These are phyloP conservation scores for Nematocida parisii DNA, from an alignment of 371 early-diverging fungal genomes.

Conservation along the genomic window DNA sequence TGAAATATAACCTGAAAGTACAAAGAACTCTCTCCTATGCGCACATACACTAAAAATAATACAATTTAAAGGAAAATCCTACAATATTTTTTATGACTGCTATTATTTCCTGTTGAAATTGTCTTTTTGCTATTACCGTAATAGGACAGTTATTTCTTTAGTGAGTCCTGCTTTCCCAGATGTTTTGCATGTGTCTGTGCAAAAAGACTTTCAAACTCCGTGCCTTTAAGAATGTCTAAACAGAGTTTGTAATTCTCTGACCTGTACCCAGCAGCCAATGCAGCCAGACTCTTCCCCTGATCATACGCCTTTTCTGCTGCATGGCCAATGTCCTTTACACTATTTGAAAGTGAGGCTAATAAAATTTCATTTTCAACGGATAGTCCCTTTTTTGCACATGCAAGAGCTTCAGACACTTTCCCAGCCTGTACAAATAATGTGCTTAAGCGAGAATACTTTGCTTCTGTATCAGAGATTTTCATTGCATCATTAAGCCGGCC, in stretches of 20 bases:
- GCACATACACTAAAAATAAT: too few species aligned
- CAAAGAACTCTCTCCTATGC: too few species aligned
- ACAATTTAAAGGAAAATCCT: too few species aligned
- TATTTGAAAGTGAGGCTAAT: constrained; percentile 51
- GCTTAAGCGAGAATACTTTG: constrained; percentile 61
- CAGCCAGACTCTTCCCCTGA: constrained; percentile 56
- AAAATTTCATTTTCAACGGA: constrained; percentile 56
- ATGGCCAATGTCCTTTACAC: constrained; percentile 38
- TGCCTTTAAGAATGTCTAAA: constrained; percentile 53
- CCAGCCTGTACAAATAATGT: constrained; percentile 47
- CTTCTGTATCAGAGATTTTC: constrained; percentile 47
- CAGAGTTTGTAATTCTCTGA: constrained; percentile 55
- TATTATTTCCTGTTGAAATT: too few species aligned
- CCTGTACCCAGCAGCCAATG: constrained; percentile 60
- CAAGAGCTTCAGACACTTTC: constrained; percentile 50
- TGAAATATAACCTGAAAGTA: too few species aligned
- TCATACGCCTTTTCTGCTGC: constrained; percentile 49
- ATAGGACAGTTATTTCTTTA: too few species aligned
- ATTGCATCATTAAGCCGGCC: constrained; percentile 62
- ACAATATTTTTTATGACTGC: too few species aligned
- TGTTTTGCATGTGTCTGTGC: constrained; percentile 12
- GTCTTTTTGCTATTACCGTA: too few species aligned
- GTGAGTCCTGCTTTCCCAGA: not conserved
- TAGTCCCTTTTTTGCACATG: constrained; percentile 57
- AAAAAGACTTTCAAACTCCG: constrained; percentile 59